phyloP scores from a whole-genome alignment of 495 filamentous ascomycete species.

The Entonaema liquescens region DNA sequence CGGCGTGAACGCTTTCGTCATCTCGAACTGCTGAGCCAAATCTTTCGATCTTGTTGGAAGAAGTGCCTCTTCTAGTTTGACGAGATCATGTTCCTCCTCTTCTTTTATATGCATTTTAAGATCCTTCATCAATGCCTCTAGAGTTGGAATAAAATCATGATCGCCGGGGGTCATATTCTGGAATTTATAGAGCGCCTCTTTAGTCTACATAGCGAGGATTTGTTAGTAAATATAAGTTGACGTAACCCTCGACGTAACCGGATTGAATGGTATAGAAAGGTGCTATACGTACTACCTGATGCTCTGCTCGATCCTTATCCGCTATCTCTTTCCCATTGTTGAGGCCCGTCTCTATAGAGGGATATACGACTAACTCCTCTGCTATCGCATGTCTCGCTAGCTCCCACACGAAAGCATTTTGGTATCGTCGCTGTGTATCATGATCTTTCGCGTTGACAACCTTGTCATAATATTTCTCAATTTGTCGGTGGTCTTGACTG shows the following conservation, averaged over 20 bases:
- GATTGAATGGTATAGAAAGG: not conserved
- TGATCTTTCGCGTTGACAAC: constrained; percentile 59
- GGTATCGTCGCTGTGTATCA: constrained; percentile 61
- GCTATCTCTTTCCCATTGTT: constrained; percentile 61
- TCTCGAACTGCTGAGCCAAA: constrained; percentile 62
- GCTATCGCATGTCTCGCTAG: constrained; percentile 71
- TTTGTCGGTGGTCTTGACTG: constrained; percentile 69
- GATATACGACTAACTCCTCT: constrained; percentile 77
- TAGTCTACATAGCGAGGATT: constrained; percentile 59
- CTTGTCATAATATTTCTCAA: constrained; percentile 66
- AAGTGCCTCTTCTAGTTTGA: constrained; percentile 61
- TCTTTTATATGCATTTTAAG: constrained; percentile 67
- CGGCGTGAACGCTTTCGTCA: constrained; percentile 70
- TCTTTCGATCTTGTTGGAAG: constrained; percentile 47
- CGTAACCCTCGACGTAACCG: not conserved
- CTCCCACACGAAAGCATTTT: constrained; percentile 77
- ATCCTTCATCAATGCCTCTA: constrained; percentile 61
- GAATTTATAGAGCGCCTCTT: constrained; percentile 68
- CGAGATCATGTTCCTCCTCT: constrained; percentile 66
- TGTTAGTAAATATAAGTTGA: not conserved
- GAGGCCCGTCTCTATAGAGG: constrained; percentile 66
- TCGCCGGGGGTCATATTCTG: constrained; percentile 61
- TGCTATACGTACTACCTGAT: constrained; percentile 58
- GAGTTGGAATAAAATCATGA: constrained; percentile 58
- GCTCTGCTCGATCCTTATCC: constrained; percentile 67